Conservation (phyloP, 1,139 yeast genomes). For the Pichia norvegensis region DNA sequence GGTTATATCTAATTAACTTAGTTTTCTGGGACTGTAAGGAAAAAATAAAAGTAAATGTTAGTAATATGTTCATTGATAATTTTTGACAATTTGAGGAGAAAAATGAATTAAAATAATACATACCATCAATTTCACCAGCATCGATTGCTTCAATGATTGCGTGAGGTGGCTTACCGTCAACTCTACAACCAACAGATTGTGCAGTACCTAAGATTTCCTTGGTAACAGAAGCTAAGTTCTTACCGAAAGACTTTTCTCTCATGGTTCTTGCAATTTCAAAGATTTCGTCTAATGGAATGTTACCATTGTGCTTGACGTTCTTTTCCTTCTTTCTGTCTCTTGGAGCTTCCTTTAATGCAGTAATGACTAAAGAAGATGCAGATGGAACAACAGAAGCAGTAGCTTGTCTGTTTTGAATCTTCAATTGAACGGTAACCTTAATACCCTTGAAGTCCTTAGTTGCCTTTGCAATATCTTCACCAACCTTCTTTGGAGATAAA, state of each 20-base stretch:
- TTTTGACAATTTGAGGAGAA: neutral
- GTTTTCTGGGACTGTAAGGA: slow-evolving; percentile 59
- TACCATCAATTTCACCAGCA: slow-evolving; percentile 91
- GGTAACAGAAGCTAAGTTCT: slow-evolving; percentile 91
- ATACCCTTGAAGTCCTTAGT: slow-evolving; percentile 99
- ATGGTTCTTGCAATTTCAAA: slow-evolving; percentile 96
- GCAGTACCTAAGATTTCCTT: slow-evolving; percentile 99
- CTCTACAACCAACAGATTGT: slow-evolving; percentile 98
- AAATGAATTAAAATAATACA: slow-evolving; percentile 12
- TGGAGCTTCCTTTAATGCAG: slow-evolving; percentile 99
- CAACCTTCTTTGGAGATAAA: slow-evolving; percentile 99
- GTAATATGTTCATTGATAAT: slow-evolving; percentile 5
- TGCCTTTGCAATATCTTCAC: slow-evolving; percentile 99
- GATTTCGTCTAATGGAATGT: slow-evolving; percentile 95
- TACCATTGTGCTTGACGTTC: slow-evolving; percentile 99
- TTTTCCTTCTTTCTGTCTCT: slow-evolving; percentile 99
- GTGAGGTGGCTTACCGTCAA: slow-evolving; percentile 98
- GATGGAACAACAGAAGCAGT: slow-evolving; percentile 98
- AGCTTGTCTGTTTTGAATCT: slow-evolving; percentile 99
- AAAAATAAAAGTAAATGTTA: slow-evolving; percentile 10
- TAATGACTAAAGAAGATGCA: slow-evolving; percentile 97
- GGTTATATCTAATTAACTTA: slow-evolving; percentile 30
- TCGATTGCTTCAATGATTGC: slow-evolving; percentile 96
- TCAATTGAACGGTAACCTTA: slow-evolving; percentile 97
- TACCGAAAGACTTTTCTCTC: slow-evolving; percentile 97